Evolutionary conservation across 1,284 basidiomycete species (phyloP), one percentile per base, ranked within the genome.

Genomic region (Marasmius fiardii): DNA sequence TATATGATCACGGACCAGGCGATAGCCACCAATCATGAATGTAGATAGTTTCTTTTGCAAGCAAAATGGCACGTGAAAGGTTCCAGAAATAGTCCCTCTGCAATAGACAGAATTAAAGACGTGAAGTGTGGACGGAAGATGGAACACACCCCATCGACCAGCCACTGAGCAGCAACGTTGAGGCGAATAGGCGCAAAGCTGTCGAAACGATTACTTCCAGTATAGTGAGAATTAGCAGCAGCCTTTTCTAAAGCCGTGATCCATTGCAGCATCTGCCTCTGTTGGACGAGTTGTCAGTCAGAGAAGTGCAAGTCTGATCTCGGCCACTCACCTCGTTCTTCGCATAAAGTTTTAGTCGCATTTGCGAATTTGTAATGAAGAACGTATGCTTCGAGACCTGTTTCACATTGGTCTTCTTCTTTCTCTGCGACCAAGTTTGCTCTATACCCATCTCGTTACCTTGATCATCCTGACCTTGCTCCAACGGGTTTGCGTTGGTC

Each of bases 41-140:
- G 66, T 93, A 93, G 58, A 95, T 92, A 23, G 79, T 83, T 64
- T 97, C 92, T 67, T 89, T 90, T 2, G 97, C 96, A 63, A 97
- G 82, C 51, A 92, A 77, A 52, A 99, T 90, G 0, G 97, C 96
- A 48, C 93, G 84, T 31, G 93, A 94, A n/a, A 99, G 74, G 67
- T 96, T 96, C 95, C 95, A 98, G 73, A 93, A 95, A 68, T 98
- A 98, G 68, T 98, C 95, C 16, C 95, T 86, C 89, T 93, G 61
- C 21, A 53, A 52, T 52, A 26, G 35, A 44, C 60, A 37, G 61
- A 58, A 31, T 8, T 31, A 20, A 52, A 16, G 26, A 26, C 53
- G 26, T 37, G 47, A 24, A 39, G 4, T 41, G 20, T 44, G 33
- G 14, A 47, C 50, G 43, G 20, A 37, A 28, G 55, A 23, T 55